Evolutionary conservation across 129 eudicot genomes (phyloP).

Genomic region (Centaurea solstitialis): DNA sequence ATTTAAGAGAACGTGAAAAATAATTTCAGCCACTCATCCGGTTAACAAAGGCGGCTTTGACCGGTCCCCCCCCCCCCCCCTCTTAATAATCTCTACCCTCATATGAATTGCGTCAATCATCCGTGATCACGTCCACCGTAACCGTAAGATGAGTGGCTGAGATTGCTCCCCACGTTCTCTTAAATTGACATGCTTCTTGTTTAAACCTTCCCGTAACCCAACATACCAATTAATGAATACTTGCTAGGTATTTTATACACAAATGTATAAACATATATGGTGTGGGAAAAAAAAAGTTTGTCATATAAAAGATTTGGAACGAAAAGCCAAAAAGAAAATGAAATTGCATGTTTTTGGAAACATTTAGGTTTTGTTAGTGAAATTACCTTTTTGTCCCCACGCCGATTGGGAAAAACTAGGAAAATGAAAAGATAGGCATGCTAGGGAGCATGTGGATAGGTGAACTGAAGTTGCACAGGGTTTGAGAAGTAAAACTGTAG

Average conservation of each 20-base stretch:
- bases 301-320: not conserved
- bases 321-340: not conserved
- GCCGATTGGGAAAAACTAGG: slow-evolving; percentile 16
- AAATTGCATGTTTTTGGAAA: not conserved
- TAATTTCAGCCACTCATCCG: too few relatives aligned
- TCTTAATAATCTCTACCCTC: too few relatives aligned
- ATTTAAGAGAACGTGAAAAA: too few relatives aligned
- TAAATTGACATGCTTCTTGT: too few relatives aligned
- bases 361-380: slow-evolving; percentile 12
- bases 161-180: too few relatives aligned
- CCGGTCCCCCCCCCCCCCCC: too few relatives aligned
- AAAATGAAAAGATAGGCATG: slow-evolving; percentile 19
- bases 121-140: too few relatives aligned
- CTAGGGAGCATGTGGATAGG: slow-evolving; percentile 27
- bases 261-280: not conserved
- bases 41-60: too few relatives aligned
- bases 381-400: slow-evolving; percentile 20
- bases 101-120: too few relatives aligned
- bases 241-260: not conserved
- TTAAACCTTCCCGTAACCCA: too few relatives aligned
- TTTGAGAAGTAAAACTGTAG: slow-evolving; percentile 28
- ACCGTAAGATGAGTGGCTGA: too few relatives aligned
- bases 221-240: too few relatives aligned
- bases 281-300: not conserved
- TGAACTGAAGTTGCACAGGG: slow-evolving; percentile 20